phyloP scores from a whole-genome alignment of 192 early-diverging fungal species.

The Radiomyces spectabilis region DNA sequence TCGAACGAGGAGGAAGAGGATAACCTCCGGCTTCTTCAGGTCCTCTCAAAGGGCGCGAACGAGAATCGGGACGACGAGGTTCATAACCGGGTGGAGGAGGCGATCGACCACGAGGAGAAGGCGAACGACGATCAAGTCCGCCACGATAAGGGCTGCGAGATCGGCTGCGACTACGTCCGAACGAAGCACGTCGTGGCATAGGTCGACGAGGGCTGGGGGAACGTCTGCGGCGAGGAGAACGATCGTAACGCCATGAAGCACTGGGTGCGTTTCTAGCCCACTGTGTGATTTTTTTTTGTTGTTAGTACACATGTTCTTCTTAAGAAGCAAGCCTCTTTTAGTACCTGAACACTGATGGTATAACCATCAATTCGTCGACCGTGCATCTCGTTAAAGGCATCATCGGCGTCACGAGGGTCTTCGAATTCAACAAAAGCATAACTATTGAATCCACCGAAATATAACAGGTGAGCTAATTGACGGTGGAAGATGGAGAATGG shows the following conservation, averaged over 20 bases:
- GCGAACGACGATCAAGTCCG: not conserved
- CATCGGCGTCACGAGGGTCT: constrained; percentile 80
- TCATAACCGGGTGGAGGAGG: not conserved
- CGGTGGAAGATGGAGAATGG: not conserved
- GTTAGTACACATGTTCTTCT: not conserved
- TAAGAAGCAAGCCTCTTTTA: not conserved
- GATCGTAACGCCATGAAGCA: not conserved
- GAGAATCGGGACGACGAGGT: not conserved
- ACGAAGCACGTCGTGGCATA: not conserved
- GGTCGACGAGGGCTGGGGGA: not conserved
- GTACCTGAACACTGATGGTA: constrained; percentile 71
- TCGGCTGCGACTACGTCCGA: not conserved
- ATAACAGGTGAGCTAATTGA: not conserved
- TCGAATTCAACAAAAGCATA: constrained; percentile 97
- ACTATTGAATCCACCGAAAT: constrained; percentile 38
- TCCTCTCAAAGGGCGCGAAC: not conserved
- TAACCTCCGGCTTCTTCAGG: too few species aligned
- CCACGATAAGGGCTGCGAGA: not conserved
- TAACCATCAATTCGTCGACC: constrained; percentile 70
- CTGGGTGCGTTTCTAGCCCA: constrained; percentile 6
- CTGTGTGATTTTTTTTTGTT: not conserved
- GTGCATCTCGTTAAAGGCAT: constrained; percentile 90
- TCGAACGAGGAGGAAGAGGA: too few species aligned
- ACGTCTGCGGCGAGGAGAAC: not conserved
- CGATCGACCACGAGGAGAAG: not conserved